Evolutionary conservation across 208 protist genomes (phyloP).

Genomic region (Borovskyia barvae): DNA sequence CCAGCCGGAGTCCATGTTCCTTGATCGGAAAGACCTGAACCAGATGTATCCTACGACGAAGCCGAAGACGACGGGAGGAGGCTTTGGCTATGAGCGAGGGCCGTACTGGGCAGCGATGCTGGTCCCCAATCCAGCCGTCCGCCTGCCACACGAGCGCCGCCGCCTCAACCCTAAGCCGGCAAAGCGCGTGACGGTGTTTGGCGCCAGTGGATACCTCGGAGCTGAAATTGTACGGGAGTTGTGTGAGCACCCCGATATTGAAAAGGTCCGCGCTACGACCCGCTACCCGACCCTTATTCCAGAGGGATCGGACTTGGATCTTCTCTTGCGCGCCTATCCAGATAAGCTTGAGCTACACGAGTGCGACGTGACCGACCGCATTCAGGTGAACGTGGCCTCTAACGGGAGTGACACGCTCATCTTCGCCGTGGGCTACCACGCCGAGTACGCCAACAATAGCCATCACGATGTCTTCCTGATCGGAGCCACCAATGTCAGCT

Average conservation of each 20-base stretch:
- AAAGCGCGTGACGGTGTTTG: conserved; percentile 87
- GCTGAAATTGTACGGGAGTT: conserved; percentile 88
- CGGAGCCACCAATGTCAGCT: conserved; percentile 88
- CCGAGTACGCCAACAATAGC: conserved; percentile 92
- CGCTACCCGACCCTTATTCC: conserved; percentile 91
- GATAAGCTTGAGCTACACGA: conserved; percentile 91
- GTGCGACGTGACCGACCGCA: conserved; percentile 90
- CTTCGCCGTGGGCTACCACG: conserved; percentile 88
- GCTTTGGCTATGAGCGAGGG: conserved; percentile 87
- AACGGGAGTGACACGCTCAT: conserved; percentile 92
- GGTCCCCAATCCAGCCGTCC: conserved; percentile 86
- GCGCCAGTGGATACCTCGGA: conserved; percentile 86
- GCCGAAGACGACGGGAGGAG: conserved; percentile 84
- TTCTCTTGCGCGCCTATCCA: conserved; percentile 80
- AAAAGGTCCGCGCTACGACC: conserved; percentile 85
- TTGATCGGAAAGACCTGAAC: conserved; percentile 87
- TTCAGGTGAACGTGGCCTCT: conserved; percentile 89
- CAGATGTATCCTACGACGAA: conserved; percentile 92
- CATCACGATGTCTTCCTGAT: conserved; percentile 91
- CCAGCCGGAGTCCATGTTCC: conserved; percentile 87
- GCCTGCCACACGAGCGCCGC: conserved; percentile 83
- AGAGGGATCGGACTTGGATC: conserved; percentile 80
- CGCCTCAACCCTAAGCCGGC: conserved; percentile 89
- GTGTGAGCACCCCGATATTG: conserved; percentile 87
- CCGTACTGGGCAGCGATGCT: conserved; percentile 89